phyloP scores from a whole-genome alignment of 345 rosid species.

The Corymbia maculata region DNA sequence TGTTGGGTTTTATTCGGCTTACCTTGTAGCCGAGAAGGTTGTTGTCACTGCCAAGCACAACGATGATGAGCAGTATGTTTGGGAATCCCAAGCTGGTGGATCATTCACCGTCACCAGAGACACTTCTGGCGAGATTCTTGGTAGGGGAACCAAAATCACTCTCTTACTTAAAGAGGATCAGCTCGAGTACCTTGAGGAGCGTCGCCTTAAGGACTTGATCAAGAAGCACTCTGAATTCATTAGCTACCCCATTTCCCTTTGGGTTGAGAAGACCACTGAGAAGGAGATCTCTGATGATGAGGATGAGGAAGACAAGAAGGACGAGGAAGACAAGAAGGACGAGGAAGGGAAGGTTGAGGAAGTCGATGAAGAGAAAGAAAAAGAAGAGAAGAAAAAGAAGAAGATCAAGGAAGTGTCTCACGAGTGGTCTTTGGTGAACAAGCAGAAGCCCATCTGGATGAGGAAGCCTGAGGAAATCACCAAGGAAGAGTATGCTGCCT shows the following conservation, averaged over 20 bases:
- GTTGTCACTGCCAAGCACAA: constrained; percentile 72
- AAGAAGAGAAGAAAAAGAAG: constrained; percentile 74
- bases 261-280: constrained; percentile 87
- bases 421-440: constrained; percentile 80
- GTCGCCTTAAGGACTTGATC: constrained; percentile 71
- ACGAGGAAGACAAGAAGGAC: constrained; percentile 77
- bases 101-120: constrained; percentile 83
- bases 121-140: constrained; percentile 55
- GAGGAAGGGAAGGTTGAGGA: constrained; percentile 82
- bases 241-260: constrained; percentile 76
- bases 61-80: constrained; percentile 79
- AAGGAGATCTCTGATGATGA: constrained; percentile 88
- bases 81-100: constrained; percentile 97
- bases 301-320: constrained; percentile 68
- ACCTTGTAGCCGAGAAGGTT: constrained; percentile 78
- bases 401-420: constrained; percentile 90
- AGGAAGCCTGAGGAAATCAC: constrained; percentile 88
- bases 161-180: constrained; percentile 80
- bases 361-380: constrained; percentile 68
- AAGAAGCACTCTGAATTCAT: constrained; percentile 97
- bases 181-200: constrained; percentile 85
- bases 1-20: constrained; percentile 82
- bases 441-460: constrained; percentile 97
- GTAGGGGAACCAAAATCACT: constrained; percentile 74
- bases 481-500: constrained; percentile 87